phyloP scores from a whole-genome alignment of 768 basidiomycete species.

The Tricholoma sp. region DNA sequence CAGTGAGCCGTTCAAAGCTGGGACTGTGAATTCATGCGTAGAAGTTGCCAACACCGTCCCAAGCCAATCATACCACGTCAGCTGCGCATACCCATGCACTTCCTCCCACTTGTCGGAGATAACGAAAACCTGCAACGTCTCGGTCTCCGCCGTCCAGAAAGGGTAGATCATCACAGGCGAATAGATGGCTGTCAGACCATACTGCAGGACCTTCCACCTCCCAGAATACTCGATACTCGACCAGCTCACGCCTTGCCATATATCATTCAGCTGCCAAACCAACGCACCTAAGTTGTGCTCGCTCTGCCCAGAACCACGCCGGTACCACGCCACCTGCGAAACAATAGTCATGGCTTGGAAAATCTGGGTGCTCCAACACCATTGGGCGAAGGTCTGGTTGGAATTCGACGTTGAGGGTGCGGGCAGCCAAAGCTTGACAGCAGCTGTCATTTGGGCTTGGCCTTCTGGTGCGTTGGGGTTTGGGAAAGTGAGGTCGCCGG shows the following conservation, averaged over 20 bases:
- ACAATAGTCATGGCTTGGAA: slow-evolving; percentile 57
- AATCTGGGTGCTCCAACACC: slow-evolving; percentile 59
- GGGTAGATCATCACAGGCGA: slow-evolving; percentile 47
- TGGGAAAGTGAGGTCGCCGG: slow-evolving; percentile 46
- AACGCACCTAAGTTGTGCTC: slow-evolving; percentile 56
- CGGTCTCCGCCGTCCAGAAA: slow-evolving; percentile 48
- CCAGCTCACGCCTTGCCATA: slow-evolving; percentile 58
- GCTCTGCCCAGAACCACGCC: slow-evolving; percentile 51
- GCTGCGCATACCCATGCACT: slow-evolving; percentile 39
- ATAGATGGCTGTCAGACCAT: slow-evolving; percentile 40
- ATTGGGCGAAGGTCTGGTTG: slow-evolving; percentile 58
- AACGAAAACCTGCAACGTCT: slow-evolving; percentile 42
- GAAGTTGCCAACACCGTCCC: slow-evolving; percentile 36
- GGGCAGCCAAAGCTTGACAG: slow-evolving; percentile 52
- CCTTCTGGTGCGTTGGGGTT: slow-evolving; percentile 52
- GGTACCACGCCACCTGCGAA: slow-evolving; percentile 56
- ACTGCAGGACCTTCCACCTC: slow-evolving; percentile 56
- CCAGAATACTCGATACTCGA: slow-evolving; percentile 52
- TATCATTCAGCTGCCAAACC: slow-evolving; percentile 58
- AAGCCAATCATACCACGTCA: slow-evolving; percentile 57
- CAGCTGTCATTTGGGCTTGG: slow-evolving; percentile 46
- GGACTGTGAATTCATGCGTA: slow-evolving; percentile 35
- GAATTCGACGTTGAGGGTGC: slow-evolving; percentile 41
- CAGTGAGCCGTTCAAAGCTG: slow-evolving; percentile 46
- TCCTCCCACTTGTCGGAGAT: slow-evolving; percentile 48